Evolutionary conservation across 1,139 yeast genomes (phyloP), one percentile per base, ranked within the genome.

Genomic region (Pichia sp.): DNA sequence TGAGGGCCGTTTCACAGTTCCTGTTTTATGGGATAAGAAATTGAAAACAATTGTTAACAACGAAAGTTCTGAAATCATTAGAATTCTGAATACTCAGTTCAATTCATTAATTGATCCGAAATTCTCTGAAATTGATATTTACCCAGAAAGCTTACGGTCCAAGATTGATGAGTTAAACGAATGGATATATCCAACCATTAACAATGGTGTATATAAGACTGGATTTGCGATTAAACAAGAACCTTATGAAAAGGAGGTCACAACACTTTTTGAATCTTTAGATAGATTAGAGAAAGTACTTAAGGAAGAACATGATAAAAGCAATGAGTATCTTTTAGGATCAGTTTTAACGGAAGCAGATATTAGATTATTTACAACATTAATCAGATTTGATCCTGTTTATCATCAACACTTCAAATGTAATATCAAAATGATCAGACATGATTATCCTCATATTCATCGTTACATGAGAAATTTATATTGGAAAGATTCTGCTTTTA

Each of bases 321-420:
- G 74, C 37, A 63, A 66, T 39, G 57, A 64, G 48, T 86, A 73
- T 62, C 66, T 88, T 45, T 63, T 80, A 23, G 94, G 92, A 3
- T 74, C 80, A 52, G 70, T 69, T 42, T 68, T 92, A 51, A 89
- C 97, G 4, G 97, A 90, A 68, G 95, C 95, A 16, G 98, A 92
- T 64, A 72, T 92, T 48, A 75, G 97, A 57, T 76, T 92, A 51
- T 92, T 69, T 69, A 81, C 94, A 32, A 83, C 97, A 11, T 82
- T 90, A 53, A 72, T 86, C 42, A 77, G 97, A 58, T 90, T 90
- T 61, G 97, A 90, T 65, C 85, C 94, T 1, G 95, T 87, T 29
- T 90, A 90, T 63, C 90, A 84, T 48, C 96, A 89, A 67, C 97
- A 89, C 66, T 92, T 92, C 77, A 92, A 92, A 70, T 87, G 96